These are phyloP conservation scores for Penicillium diatomitis DNA, from an alignment of 495 filamentous ascomycete species.

Conservation along the genomic window DNA sequence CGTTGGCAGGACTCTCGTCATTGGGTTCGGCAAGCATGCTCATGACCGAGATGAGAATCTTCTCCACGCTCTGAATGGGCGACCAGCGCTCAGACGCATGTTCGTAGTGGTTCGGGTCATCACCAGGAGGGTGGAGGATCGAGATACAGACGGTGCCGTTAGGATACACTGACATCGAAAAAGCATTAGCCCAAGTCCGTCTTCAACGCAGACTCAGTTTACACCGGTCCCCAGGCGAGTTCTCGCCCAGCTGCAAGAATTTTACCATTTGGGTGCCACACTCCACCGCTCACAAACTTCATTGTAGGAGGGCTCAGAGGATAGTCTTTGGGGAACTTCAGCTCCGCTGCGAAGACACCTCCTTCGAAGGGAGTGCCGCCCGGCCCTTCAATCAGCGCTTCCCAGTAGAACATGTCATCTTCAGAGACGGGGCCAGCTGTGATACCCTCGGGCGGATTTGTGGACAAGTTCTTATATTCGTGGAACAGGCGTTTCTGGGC, in stretches of 20 bases:
- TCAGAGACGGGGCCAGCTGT: slow-evolving; percentile 88
- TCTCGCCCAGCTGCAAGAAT: not conserved
- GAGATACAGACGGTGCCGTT: slow-evolving; percentile 92
- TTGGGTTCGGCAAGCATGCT: slow-evolving; percentile 98
- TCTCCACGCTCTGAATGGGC: slow-evolving; percentile 95
- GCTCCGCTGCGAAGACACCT: slow-evolving; percentile 85
- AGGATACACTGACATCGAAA: slow-evolving; percentile 60
- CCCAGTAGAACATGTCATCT: slow-evolving; percentile 95
- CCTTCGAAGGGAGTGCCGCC: slow-evolving; percentile 94
- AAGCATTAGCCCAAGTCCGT: not conserved
- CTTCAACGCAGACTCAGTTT: too few species aligned
- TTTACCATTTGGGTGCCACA: slow-evolving; percentile 94
- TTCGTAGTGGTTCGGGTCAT: slow-evolving; percentile 98
- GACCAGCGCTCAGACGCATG: slow-evolving; percentile 92
- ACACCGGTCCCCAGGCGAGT: not conserved
- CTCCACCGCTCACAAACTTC: slow-evolving; percentile 75
- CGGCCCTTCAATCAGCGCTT: slow-evolving; percentile 91
- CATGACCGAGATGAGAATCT: slow-evolving; percentile 96
- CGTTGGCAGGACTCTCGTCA: slow-evolving; percentile 95
- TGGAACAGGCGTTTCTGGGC: slow-evolving; percentile 90
- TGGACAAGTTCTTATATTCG: slow-evolving; percentile 84
- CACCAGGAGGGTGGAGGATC: slow-evolving; percentile 95
- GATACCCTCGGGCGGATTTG: slow-evolving; percentile 85
- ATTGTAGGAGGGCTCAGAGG: slow-evolving; percentile 88
- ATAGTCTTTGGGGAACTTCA: slow-evolving; percentile 95